phyloP scores from a whole-genome alignment of 768 basidiomycete species.

The Tephrocybe rancida region DNA sequence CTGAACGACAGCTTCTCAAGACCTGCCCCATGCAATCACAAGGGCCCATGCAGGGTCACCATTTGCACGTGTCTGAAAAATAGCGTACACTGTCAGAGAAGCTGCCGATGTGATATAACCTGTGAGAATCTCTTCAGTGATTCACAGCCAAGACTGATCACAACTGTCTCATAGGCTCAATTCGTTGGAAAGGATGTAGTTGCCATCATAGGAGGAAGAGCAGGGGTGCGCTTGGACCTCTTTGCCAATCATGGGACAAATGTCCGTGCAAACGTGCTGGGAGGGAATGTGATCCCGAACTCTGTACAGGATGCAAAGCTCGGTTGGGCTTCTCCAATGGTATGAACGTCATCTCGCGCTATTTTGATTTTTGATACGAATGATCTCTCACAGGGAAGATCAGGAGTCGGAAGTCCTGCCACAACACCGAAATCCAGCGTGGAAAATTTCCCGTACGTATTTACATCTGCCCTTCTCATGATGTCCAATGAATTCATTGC shows the following conservation, averaged over 20 bases:
- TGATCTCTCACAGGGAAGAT: constrained; percentile 14
- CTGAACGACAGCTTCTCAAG: constrained; percentile 19
- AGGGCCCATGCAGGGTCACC: constrained; percentile 44
- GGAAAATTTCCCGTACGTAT: constrained; percentile 19
- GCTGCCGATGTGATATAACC: constrained; percentile 44
- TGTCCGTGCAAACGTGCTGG: constrained; percentile 38
- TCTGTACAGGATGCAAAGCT: constrained; percentile 47
- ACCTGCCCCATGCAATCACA: constrained; percentile 43
- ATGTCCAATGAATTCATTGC: background rate
- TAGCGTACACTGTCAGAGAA: constrained; percentile 45
- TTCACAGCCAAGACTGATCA: background rate
- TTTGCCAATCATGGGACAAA: constrained; percentile 14
- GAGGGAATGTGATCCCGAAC: constrained; percentile 57
- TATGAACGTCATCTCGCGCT: constrained; percentile 1
- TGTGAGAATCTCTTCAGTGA: constrained; percentile 5
- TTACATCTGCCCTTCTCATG: no score
- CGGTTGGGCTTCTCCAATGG: constrained; percentile 28
- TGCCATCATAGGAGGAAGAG: constrained; percentile 29
- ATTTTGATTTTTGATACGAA: background rate
- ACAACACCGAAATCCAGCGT: constrained; percentile 22
- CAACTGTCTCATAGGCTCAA: constrained; percentile 31
- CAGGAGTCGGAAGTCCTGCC: constrained; percentile 14
- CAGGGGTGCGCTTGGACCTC: constrained; percentile 10
- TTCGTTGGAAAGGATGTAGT: constrained; percentile 44
- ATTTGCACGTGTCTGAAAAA: constrained; percentile 42